Conservation (phyloP, 2,329 filamentous ascomycete genomes). For the Helotiales sp. region DNA sequence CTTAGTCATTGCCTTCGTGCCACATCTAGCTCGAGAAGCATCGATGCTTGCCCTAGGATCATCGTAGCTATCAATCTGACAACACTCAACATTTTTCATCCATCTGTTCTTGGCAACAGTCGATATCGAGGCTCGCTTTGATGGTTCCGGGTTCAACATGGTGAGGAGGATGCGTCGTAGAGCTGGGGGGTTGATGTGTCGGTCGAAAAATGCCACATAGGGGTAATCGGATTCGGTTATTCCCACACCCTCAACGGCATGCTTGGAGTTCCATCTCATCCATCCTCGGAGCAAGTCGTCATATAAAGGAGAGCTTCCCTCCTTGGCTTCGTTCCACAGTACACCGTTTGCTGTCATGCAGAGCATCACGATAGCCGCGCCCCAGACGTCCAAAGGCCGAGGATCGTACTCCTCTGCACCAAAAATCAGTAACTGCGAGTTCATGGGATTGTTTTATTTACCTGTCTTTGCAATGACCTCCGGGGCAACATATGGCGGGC, state of each 20-base stretch:
- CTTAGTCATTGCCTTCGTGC: constrained; percentile 51
- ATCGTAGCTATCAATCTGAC: constrained; percentile 72
- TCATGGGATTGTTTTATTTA: constrained; percentile 34
- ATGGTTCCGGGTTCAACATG: constrained; percentile 83
- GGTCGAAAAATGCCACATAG: constrained; percentile 67
- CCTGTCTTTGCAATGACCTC: constrained; percentile 75
- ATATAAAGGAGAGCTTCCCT: constrained; percentile 58
- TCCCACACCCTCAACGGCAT: constrained; percentile 49
- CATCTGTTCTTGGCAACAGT: constrained; percentile 74
- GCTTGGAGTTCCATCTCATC: constrained; percentile 67
- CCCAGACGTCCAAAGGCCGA: constrained; percentile 84
- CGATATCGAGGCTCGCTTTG: constrained; percentile 69
- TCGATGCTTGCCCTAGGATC: constrained; percentile 65
- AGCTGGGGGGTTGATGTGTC: constrained; percentile 66
- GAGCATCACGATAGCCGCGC: constrained; percentile 81
- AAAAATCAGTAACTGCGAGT: constrained; percentile 9
- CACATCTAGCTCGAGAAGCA: constrained; percentile 53
- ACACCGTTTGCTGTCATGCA: constrained; percentile 74
- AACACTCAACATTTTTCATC: constrained; percentile 78
- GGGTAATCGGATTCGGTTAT: constrained; percentile 69
- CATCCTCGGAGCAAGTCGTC: constrained; percentile 69
- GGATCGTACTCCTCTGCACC: constrained; percentile 67
- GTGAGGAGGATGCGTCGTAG: constrained; percentile 74
- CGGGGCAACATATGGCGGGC: constrained; percentile 84
- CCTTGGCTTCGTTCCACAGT: constrained; percentile 74